These are phyloP conservation scores for Saturnispora silvae DNA, from an alignment of 805 yeast genomes.

Conservation along the genomic window DNA sequence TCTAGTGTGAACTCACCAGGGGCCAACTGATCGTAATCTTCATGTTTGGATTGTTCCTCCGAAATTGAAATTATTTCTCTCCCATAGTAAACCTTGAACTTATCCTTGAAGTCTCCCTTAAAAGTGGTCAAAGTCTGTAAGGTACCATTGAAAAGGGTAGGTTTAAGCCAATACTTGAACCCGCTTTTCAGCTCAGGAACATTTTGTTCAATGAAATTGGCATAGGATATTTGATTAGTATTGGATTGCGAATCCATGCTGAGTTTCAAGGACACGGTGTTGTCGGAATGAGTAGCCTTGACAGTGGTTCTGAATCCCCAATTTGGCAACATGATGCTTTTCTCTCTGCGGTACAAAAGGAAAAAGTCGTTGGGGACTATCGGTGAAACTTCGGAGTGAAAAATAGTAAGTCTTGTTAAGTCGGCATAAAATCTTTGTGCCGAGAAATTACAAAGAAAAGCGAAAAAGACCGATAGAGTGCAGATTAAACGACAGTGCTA, in stretches of 20 bases:
- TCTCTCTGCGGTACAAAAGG: background rate
- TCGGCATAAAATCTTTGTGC: background rate
- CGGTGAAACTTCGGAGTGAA: background rate
- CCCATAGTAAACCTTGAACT: slow-evolving; percentile 35
- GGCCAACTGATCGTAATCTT: slow-evolving; percentile 14
- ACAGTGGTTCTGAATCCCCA: slow-evolving; percentile 27
- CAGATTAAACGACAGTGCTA: too few species aligned
- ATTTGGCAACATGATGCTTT: slow-evolving; percentile 13
- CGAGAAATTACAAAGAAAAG: too few species aligned
- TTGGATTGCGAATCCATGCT: slow-evolving; percentile 7
- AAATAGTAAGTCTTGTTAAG: background rate
- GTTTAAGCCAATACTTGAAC: slow-evolving; percentile 33
- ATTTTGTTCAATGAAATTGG: slow-evolving; percentile 26
- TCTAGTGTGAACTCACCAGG: slow-evolving; percentile 39
- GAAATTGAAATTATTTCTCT: slow-evolving; percentile 31
- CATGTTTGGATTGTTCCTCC: background rate
- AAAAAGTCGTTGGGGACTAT: background rate
- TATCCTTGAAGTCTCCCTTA: slow-evolving; percentile 31
- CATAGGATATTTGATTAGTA: slow-evolving; percentile 19
- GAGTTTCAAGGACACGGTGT: slow-evolving; percentile 20
- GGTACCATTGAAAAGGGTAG: slow-evolving; percentile 37
- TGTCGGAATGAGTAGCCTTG: slow-evolving; percentile 17
- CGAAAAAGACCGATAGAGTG: too few species aligned
- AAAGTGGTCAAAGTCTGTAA: slow-evolving; percentile 41
- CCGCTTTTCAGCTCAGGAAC: slow-evolving; percentile 33